phyloP scores from a whole-genome alignment of 352 stramenopile genomes.

The Globisporangium spinosum region DNA sequence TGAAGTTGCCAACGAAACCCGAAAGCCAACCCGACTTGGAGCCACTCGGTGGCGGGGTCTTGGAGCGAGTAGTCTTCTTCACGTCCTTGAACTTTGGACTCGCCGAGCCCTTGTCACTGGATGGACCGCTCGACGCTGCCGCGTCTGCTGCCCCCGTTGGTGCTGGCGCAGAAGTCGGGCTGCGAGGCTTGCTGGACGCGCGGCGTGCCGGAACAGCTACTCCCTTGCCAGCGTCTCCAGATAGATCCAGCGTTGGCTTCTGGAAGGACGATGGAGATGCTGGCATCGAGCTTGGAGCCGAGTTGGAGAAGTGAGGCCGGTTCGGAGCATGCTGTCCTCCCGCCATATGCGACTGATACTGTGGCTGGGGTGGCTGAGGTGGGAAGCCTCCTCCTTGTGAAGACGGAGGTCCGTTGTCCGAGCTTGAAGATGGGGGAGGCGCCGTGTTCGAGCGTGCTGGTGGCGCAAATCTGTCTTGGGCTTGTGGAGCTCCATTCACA shows the following conservation, averaged over 20 bases:
- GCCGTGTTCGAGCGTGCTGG: constrained; percentile 11
- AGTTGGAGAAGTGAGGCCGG: constrained; percentile 18
- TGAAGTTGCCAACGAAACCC: constrained; percentile 38
- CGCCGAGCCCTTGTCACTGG: constrained; percentile 67
- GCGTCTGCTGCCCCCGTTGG: not conserved
- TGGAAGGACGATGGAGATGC: constrained; percentile 26
- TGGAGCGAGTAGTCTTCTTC: constrained; percentile 65
- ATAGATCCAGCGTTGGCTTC: constrained; percentile 44
- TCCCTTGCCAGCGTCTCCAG: constrained; percentile 32
- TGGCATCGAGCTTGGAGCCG: constrained; percentile 19
- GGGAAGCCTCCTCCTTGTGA: constrained; percentile 8
- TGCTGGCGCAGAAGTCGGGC: constrained; percentile 7
- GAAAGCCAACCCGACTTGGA: constrained; percentile 65
- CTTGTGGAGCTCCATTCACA: constrained; percentile 3
- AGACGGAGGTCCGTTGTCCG: constrained; percentile 8
- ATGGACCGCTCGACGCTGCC: constrained; percentile 29
- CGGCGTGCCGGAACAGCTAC: constrained; percentile 13
- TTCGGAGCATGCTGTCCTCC: not conserved
- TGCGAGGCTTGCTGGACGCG: constrained; percentile 11
- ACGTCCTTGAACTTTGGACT: constrained; percentile 61
- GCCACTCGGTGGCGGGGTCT: constrained; percentile 75
- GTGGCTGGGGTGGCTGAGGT: constrained; percentile 18
- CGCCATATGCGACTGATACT: constrained; percentile 25
- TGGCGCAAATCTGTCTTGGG: constrained; percentile 8
- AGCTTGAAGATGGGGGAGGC: constrained; percentile 8